A percentile compares a stretch with the other conserved stretches of the same genome.
Conservation (phyloP, 495 filamentous ascomycete genomes). For the Xeromyces bisporus region DNA sequence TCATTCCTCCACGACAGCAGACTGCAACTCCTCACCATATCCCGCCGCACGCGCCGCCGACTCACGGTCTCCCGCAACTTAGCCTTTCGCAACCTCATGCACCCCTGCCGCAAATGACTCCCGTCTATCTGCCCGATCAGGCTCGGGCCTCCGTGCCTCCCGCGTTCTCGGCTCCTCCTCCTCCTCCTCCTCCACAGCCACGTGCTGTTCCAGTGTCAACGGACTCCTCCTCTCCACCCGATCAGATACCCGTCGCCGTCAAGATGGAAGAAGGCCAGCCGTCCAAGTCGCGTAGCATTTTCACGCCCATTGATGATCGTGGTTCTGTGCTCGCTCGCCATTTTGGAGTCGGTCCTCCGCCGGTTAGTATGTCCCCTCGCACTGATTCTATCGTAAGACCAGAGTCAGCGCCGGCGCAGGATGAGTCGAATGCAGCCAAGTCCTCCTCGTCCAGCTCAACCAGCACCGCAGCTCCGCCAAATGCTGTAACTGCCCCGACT, state of each 20-base stretch:
- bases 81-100: slow-evolving; percentile 26
- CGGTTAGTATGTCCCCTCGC: slow-evolving; percentile 25
- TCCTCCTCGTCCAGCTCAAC: slow-evolving; percentile 11
- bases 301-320: slow-evolving; percentile 89
- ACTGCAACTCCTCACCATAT: neutral
- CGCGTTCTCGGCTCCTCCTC: slow-evolving; percentile 26
- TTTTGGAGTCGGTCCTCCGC: slow-evolving; percentile 46
- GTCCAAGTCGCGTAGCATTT: slow-evolving; percentile 79
- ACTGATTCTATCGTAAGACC: slow-evolving; percentile 22
- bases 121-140: slow-evolving; percentile 52
- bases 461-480: slow-evolving; percentile 30
- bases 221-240: slow-evolving; percentile 18
- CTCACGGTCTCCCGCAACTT: slow-evolving; percentile 17
- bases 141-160: slow-evolving; percentile 36
- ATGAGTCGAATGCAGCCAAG: slow-evolving; percentile 29
- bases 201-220: slow-evolving; percentile 25
- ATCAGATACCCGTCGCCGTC: slow-evolving; percentile 21
- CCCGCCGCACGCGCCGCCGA: slow-evolving; percentile 4
- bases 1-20: slow-evolving; percentile 6
- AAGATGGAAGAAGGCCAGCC: slow-evolving; percentile 34
- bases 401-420: slow-evolving; percentile 30
- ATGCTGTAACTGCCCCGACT: slow-evolving; percentile 28
- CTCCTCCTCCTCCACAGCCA: no score
- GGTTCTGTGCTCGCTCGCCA: slow-evolving; percentile 77
- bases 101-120: slow-evolving; percentile 45